Conservation (phyloP, 1,139 yeast genomes). For the Yamadazyma songkhlaensis region DNA sequence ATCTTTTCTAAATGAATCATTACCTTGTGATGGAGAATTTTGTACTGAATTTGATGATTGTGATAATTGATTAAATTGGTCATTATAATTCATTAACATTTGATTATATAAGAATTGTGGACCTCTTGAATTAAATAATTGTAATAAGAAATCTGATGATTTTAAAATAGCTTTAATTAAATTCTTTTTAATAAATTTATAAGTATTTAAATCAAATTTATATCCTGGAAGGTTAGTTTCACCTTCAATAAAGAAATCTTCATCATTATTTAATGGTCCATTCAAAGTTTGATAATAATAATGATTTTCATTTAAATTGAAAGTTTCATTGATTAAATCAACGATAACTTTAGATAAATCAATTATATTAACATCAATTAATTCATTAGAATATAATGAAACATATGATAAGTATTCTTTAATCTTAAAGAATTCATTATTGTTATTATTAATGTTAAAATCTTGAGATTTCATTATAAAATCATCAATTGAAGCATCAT, state of each 20-base stretch:
- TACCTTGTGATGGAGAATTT: too few relatives aligned
- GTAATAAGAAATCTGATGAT: conserved; percentile 33
- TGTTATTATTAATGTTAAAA: conserved; percentile 22
- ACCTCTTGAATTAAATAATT: conserved; percentile 32
- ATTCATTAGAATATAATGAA: conserved; percentile 35
- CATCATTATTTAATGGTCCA: conserved; percentile 5
- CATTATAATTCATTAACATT: conserved; percentile 18
- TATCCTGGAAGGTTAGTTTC: conserved; percentile 1
- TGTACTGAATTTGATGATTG: too few relatives aligned
- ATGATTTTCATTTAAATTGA: conserved; percentile 18
- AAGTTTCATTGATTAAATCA: conserved; percentile 36
- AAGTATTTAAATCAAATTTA: conserved; percentile 21
- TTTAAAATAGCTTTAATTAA: conserved; percentile 30
- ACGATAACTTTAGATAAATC: conserved; percentile 35
- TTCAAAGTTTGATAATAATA: conserved; percentile 22
- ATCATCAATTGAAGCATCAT: conserved; percentile 58
- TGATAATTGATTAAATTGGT: conserved; percentile 12
- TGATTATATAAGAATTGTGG: conserved; percentile 32
- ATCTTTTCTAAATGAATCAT: too few relatives aligned
- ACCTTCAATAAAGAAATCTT: conserved; percentile 12
- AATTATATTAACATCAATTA: conserved; percentile 30
- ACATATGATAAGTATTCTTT: conserved; percentile 39
- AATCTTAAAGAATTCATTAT: conserved; percentile 33
- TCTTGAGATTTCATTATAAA: conserved; percentile 35
- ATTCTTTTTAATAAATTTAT: conserved; percentile 29